Conservation (phyloP, 805 yeast genomes). For the Candida verbasci region DNA sequence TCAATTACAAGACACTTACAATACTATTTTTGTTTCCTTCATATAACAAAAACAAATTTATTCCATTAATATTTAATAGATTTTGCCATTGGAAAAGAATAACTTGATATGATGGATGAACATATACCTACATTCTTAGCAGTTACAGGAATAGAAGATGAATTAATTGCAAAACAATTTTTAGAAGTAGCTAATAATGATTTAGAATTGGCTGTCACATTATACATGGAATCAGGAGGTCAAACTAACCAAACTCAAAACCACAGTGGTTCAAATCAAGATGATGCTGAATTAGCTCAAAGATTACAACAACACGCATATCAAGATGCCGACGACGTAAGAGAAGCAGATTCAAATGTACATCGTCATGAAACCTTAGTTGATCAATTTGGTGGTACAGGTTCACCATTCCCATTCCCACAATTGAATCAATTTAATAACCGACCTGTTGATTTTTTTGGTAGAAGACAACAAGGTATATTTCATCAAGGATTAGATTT, state of each 20-base stretch:
- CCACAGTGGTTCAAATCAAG: slow-evolving; percentile 5
- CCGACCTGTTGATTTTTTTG: slow-evolving; percentile 45
- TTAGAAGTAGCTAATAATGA: slow-evolving; percentile 74
- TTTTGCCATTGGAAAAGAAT: slow-evolving; percentile 6
- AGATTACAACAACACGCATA: slow-evolving; percentile 63
- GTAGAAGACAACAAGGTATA: slow-evolving; percentile 44
- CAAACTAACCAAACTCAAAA: slow-evolving; percentile 4
- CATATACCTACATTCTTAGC: slow-evolving; percentile 72
- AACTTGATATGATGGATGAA: slow-evolving; percentile 45
- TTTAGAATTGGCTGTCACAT: slow-evolving; percentile 77
- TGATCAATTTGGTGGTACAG: slow-evolving; percentile 23
- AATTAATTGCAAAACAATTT: slow-evolving; percentile 66
- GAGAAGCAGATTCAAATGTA: slow-evolving; percentile 71
- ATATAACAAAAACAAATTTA: too few species aligned
- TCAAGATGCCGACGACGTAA: slow-evolving; percentile 17
- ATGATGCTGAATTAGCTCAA: slow-evolving; percentile 55
- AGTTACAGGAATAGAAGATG: slow-evolving; percentile 72
- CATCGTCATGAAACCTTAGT: slow-evolving; percentile 74
- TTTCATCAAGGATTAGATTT: slow-evolving; percentile 55
- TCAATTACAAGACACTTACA: too few species aligned
- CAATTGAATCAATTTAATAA: too few species aligned
- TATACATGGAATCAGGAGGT: slow-evolving; percentile 62
- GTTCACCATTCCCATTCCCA: slow-evolving; percentile 2
- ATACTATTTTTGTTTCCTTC: too few species aligned
- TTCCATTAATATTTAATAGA: not conserved